These are phyloP conservation scores for Fusarium mexicanum DNA, from an alignment of 2,329 filamentous ascomycete genomes.

Conservation along the genomic window DNA sequence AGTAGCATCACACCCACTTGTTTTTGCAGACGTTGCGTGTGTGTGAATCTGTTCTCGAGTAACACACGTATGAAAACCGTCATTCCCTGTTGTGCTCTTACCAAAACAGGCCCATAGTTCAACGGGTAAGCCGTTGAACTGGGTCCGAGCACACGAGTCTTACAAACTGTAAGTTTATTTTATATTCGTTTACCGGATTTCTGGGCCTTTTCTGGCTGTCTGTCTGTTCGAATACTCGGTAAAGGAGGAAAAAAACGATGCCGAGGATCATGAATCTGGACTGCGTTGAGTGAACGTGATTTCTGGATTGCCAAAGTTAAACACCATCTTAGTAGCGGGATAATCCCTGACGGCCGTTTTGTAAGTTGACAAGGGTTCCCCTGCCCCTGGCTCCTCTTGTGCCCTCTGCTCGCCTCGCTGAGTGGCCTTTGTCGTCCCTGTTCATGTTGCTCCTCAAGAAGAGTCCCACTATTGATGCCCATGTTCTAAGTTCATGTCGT, in stretches of 20 bases:
- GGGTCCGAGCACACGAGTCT: constrained; percentile 22
- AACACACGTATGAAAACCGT: constrained; percentile 34
- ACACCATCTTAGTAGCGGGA: constrained; percentile 10
- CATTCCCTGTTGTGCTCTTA: constrained; percentile 23
- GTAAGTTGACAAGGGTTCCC: constrained; percentile 14
- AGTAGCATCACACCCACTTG: constrained; percentile 4
- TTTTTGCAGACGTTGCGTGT: constrained; percentile 27
- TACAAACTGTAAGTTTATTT: constrained; percentile 3
- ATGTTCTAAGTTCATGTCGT: constrained; percentile 19
- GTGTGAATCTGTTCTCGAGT: constrained; percentile 2
- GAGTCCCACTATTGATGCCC: constrained; percentile 21
- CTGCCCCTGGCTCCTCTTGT: constrained; percentile 15
- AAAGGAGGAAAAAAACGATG: not conserved
- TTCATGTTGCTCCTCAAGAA: constrained; percentile 19
- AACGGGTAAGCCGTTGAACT: constrained; percentile 20
- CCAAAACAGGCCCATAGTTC: not conserved
- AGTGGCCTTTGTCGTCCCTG: constrained; percentile 4
- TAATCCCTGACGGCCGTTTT: constrained; percentile 37
- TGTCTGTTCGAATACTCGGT: constrained; percentile 11
- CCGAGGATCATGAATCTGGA: not conserved
- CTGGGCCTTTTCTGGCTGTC: constrained; percentile 16
- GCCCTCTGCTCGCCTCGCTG: constrained; percentile 23
- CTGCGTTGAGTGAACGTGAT: not conserved
- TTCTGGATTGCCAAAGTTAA: constrained; percentile 21
- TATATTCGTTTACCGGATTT: constrained; percentile 14